Evolutionary conservation across 768 basidiomycete species (phyloP).

Genomic region (Paxillus ammoniavirescens): DNA sequence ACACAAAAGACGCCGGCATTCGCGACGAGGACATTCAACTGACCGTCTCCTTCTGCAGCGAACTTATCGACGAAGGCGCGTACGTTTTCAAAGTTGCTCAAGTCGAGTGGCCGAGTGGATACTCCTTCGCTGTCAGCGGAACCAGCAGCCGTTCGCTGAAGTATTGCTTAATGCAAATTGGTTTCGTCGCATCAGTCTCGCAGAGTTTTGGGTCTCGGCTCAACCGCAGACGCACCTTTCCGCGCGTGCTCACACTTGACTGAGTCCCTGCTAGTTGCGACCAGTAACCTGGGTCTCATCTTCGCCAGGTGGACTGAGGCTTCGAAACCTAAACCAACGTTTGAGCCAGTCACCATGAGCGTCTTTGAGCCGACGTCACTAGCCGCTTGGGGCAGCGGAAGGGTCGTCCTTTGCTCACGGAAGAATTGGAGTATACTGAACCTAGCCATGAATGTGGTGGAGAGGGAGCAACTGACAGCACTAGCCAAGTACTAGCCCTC

Average conservation of each 20-base stretch:
- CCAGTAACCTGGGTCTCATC: slow-evolving; percentile 30
- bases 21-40: slow-evolving; percentile 30
- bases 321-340: slow-evolving; percentile 38
- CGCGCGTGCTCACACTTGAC: slow-evolving; percentile 23
- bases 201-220: background rate
- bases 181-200: background rate
- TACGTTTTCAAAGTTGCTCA: slow-evolving; percentile 33
- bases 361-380: slow-evolving; percentile 44
- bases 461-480: too few relatives aligned
- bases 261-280: slow-evolving; percentile 34
- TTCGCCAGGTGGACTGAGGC: slow-evolving; percentile 30
- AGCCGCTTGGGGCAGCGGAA: slow-evolving; percentile 12
- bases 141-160: slow-evolving; percentile 12
- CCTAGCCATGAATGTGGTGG: slow-evolving; percentile 10
- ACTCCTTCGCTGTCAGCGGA: slow-evolving; percentile 12
- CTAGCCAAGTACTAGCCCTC: too few relatives aligned
- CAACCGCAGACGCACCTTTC: slow-evolving; percentile 10
- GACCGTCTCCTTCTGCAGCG: slow-evolving; percentile 13
- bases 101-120: slow-evolving; percentile 33
- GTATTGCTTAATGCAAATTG: slow-evolving; percentile 10
- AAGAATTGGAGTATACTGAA: slow-evolving; percentile 14
- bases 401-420: slow-evolving; percentile 21
- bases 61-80: slow-evolving; percentile 32
- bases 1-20: slow-evolving; percentile 26
- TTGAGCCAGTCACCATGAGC: slow-evolving; percentile 51